These are phyloP conservation scores for Microdochium trichocladiopsis DNA, from an alignment of 2,329 filamentous ascomycete genomes.

Conservation along the genomic window DNA sequence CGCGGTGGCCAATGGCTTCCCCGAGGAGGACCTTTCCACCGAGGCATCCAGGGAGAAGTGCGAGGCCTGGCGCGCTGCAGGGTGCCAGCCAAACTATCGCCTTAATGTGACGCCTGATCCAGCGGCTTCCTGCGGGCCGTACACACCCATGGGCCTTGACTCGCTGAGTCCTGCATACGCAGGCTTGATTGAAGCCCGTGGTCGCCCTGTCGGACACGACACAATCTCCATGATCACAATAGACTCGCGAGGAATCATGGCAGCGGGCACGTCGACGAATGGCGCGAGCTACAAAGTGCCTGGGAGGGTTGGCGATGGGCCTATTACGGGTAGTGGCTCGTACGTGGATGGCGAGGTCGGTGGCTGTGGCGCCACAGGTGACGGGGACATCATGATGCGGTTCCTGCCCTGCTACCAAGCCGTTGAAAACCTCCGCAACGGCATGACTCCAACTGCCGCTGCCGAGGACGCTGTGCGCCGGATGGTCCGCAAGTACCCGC, in stretches of 20 bases:
- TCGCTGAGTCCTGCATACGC: conserved; percentile 9
- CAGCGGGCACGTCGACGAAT: conserved; percentile 49
- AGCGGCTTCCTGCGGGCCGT: conserved; percentile 36
- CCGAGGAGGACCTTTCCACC: conserved; percentile 34
- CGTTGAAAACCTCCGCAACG: conserved; percentile 42
- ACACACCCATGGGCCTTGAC: conserved; percentile 23
- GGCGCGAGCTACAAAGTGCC: conserved; percentile 47
- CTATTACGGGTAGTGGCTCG: conserved; percentile 45
- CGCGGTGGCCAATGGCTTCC: conserved; percentile 43
- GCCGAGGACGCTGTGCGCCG: conserved; percentile 42
- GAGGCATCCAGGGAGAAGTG: conserved; percentile 32
- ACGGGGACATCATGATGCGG: conserved; percentile 51
- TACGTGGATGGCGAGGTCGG: conserved; percentile 48
- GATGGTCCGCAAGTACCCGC: conserved; percentile 40
- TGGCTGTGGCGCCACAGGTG: conserved; percentile 48
- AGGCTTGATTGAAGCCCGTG: conserved; percentile 6
- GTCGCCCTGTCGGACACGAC: conserved; percentile 30
- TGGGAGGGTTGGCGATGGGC: conserved; percentile 47
- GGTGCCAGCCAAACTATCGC: conserved; percentile 45
- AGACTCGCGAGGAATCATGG: conserved; percentile 35
- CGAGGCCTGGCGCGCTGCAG: conserved; percentile 16
- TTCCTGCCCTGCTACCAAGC: conserved; percentile 52
- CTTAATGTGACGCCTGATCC: conserved; percentile 37
- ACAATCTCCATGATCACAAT: conserved; percentile 47
- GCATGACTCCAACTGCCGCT: conserved; percentile 38